A percentile compares a stretch with the other conserved stretches of the same genome.
Evolutionary conservation across 768 basidiomycete species (phyloP).

Genomic region (Pleurotus tuber-regium): DNA sequence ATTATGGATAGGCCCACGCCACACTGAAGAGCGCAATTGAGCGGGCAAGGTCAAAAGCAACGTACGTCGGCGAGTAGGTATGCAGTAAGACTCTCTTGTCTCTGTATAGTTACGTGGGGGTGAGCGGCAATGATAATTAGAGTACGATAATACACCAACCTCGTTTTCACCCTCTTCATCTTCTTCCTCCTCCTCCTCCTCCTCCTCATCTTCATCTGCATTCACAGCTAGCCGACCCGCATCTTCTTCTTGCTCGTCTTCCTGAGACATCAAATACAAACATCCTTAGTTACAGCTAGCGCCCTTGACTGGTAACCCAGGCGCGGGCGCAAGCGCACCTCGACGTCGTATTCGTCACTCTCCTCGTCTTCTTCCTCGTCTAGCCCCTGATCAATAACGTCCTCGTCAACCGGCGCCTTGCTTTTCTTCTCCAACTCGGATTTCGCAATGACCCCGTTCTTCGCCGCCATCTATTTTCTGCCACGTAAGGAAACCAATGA

Average conservation of each 20-base stretch:
- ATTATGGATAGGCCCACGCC: neutral
- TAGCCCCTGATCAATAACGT: conserved; percentile 14
- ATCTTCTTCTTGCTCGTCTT: conserved; percentile 3
- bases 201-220: conserved; percentile 25
- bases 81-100: conserved; percentile 4
- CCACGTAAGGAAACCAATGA: too few species aligned
- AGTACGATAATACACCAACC: conserved; percentile 11
- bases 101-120: neutral
- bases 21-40: neutral
- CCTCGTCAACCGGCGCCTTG: conserved; percentile 3
- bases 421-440: neutral
- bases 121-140: too few species aligned
- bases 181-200: conserved; percentile 29
- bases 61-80: conserved; percentile 5
- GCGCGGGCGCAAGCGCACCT: conserved; percentile 8
- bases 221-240: conserved; percentile 21
- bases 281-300: conserved; percentile 5
- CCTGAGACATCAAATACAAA: neutral
- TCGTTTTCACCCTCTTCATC: conserved; percentile 22
- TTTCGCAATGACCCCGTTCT: neutral
- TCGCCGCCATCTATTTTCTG: too few species aligned
- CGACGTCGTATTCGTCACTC: conserved; percentile 17
- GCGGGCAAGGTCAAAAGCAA: neutral
- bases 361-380: conserved; percentile 16
- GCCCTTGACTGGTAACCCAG: neutral